Base-by-base conservation (phyloP, 371 early-diverging fungal genomes). In the Lichtheimia ramosa region DNA sequence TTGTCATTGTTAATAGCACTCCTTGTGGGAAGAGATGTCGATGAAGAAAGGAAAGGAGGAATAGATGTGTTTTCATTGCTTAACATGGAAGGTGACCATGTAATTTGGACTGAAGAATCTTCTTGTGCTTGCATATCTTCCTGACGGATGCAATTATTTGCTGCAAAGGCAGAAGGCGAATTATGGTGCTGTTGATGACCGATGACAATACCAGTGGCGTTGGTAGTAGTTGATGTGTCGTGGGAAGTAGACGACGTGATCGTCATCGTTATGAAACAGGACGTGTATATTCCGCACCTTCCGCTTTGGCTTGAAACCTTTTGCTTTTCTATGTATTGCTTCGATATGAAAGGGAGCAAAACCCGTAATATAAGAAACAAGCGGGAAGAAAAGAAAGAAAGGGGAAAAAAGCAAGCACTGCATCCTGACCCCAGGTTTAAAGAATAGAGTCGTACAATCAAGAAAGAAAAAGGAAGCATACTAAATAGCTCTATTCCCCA, bases 51-150 rank as follows among this genome's bases (percentile, higher is more conserved):
- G 54, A 54, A 54, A 10, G 54, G 23, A 14, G 53, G 16, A 21
- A 21, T 20, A 13, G 40, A 42, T 20, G 56, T 15, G 43, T 43
- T n/a, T 14, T 21, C 46, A 1, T 14, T 8, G n/a, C 21, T 55
- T 21, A 55, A 24, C 56, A 55, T 55, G 15, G 56, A 25, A 12
- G 42, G 56, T n/a, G 56, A 55, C 56, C 56, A 55, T 15, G 56
- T 25, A 27, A 55, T 55, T 55, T 55, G 56, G 25, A 55, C 39
- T 3, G 56, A 39, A 23, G 46, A 21, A 46, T 34, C 34, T 34
- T 34, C 34, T 8, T 18, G 46, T 21, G 46, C 18, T 18, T 46
- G 18, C 46, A 46, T 46, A 5, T n/a, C 12, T n/a, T 21, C 21
- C 2, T 46, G 46, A n/a, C 46, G 46, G 21, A 46, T 46, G 21